Base-by-base conservation (phyloP, 345 rosid species). In the Syzygium grande region DNA sequence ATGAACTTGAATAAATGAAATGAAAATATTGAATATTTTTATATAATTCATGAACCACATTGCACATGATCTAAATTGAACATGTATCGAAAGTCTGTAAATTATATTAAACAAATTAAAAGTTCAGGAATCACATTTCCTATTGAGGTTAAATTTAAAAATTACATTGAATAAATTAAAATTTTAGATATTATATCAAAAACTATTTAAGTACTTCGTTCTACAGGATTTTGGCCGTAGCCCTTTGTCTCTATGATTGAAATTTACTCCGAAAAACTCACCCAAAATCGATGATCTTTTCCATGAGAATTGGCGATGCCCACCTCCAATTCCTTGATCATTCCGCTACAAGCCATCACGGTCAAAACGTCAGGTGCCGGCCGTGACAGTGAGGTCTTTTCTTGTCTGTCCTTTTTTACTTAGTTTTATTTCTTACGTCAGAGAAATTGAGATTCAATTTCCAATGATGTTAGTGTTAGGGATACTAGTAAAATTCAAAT, bases 71-170 rank as follows among this genome's bases (percentile, higher is more conserved):
- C 6, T 23, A 56, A 56, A 22, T 56, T 4, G 8, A 56, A 56
- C 9, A 19, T 19, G 6, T 23, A 9, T 4, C 5, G 23, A 56
- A 34, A 73, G 0, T 73, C 19, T 9, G 11, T 1, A 0, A 11
- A 17, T 41, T 6, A 19, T 2, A 19, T 5, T 9, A 8, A 73
- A 19, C 25, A 68, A 10, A 34, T 73, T 9, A 4, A 34, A 34
- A 73, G 41, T 34, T 34, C 0, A 30, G 0, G 1, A 5, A 68
- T 17, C 6, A 30, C 12, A 30, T 68, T 17, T 0, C 1, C 22
- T 11, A 22, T 22, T 55, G 4, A 23, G 27, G 2, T 17, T 21
- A 54, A 55, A 2, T 55, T 55, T 21, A 55, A 21, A 21, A 21
- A 55, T 3, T 8, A 3, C 1, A 8, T 55, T 21, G 0, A 6